Percentiles rank a stretch among this genome's conserved stretches.
Evolutionary conservation across 768 basidiomycete species (phyloP).

Genomic region (Lactarius tabidus): DNA sequence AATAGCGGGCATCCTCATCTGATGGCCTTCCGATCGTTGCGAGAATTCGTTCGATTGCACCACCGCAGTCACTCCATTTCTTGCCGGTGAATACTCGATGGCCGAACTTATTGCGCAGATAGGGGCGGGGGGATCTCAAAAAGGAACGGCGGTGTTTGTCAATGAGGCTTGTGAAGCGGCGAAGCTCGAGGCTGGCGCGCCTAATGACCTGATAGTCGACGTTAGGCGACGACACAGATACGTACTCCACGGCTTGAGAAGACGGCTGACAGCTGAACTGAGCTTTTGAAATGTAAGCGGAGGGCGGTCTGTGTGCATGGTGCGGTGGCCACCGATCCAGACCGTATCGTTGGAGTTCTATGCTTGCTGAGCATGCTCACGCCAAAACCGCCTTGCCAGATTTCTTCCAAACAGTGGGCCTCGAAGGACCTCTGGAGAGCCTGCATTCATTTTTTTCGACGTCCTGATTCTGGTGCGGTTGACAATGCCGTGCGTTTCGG

Average conservation of each 20-base stretch:
- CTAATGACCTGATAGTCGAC: not conserved
- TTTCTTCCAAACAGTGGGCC: not conserved
- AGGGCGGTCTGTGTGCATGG: too few relatives aligned
- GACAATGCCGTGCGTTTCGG: not conserved
- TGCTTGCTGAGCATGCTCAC: not conserved
- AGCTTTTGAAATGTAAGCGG: not conserved
- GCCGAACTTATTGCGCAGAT: not conserved
- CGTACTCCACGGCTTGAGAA: not conserved
- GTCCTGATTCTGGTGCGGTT: not conserved
- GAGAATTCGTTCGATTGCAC: not conserved
- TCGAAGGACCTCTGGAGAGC: not conserved
- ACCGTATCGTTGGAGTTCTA: not conserved
- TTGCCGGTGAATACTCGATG: not conserved
- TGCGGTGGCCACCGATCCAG: not conserved
- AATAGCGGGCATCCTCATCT: not conserved
- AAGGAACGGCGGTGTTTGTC: not conserved
- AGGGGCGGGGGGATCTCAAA: not conserved
- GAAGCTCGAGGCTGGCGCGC: not conserved
- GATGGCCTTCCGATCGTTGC: not conserved
- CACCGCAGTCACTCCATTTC: not conserved
- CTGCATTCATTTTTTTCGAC: not conserved
- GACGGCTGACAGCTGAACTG: not conserved
- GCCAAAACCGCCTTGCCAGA: not conserved
- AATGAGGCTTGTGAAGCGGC: not conserved
- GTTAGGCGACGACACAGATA: not conserved